These are phyloP conservation scores for Suillus discolor DNA, from an alignment of 768 basidiomycete species.

Conservation along the genomic window DNA sequence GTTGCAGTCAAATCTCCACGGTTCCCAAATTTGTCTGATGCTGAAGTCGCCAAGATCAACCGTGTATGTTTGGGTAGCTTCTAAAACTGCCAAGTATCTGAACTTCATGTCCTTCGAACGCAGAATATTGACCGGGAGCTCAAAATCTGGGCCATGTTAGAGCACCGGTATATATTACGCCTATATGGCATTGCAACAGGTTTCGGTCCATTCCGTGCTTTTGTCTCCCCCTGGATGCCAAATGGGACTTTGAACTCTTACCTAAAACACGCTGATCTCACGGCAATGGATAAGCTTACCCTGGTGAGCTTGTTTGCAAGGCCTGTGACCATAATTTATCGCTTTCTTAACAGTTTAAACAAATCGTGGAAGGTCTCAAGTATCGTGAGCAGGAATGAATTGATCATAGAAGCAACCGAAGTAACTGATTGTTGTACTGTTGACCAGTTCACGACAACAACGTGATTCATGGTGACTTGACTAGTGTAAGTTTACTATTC, in stretches of 20 bases:
- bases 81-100: fast-evolving
- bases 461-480: constrained; percentile 49
- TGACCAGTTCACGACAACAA: constrained; percentile 15
- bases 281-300: too few species aligned
- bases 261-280: constrained; percentile 15
- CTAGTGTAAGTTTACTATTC: constrained; percentile 34
- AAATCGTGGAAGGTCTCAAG: constrained; percentile 19
- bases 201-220: constrained; percentile 32
- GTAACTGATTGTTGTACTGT: neutral
- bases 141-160: constrained; percentile 25
- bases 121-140: constrained; percentile 25
- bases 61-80: neutral
- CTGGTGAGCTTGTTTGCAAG: too few species aligned
- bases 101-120: fast-evolving
- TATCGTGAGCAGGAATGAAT: constrained; percentile 14
- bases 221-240: constrained; percentile 38
- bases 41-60: neutral
- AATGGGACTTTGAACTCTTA: constrained; percentile 29
- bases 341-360: constrained; percentile 1
- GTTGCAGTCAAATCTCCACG: constrained; percentile 24
- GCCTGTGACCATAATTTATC: too few species aligned
- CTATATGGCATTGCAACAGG: constrained; percentile 29
- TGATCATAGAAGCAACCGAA: too few species aligned
- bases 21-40: constrained; percentile 6
- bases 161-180: constrained; percentile 30